phyloP scores from a whole-genome alignment of 2,329 filamentous ascomycete genomes.

The Dactylellina cionopaga region DNA sequence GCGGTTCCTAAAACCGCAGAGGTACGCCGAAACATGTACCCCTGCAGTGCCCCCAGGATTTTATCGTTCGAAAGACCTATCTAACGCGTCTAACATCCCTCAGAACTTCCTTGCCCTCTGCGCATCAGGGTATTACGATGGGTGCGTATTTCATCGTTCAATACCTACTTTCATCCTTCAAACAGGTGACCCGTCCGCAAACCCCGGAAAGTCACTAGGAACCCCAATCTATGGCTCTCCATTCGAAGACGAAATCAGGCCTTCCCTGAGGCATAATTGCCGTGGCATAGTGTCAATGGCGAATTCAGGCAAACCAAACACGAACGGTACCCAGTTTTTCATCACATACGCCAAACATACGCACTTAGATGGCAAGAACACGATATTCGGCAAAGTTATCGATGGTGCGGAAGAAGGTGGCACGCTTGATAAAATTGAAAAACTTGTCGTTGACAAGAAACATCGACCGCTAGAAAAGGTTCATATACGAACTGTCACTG shows the following conservation, averaged over 20 bases:
- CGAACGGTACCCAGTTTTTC: conserved; percentile 85
- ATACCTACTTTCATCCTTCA: conserved; percentile 85
- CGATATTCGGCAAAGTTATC: conserved; percentile 75
- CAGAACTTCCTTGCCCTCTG: conserved; percentile 89
- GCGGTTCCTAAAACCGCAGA: conserved; percentile 91
- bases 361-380: conserved; percentile 85
- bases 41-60: conserved; percentile 30
- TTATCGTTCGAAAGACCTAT: background rate
- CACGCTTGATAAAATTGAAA: conserved; percentile 76
- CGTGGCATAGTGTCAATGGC: conserved; percentile 80
- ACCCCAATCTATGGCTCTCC: conserved; percentile 76
- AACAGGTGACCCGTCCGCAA: conserved; percentile 72
- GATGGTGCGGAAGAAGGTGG: conserved; percentile 71
- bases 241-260: conserved; percentile 84
- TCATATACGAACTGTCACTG: conserved; percentile 74
- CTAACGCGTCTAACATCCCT: background rate
- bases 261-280: conserved; percentile 73
- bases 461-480: conserved; percentile 74
- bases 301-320: conserved; percentile 74
- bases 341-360: conserved; percentile 79
- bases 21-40: conserved; percentile 61
- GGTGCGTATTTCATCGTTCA: conserved; percentile 79
- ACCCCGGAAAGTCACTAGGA: conserved; percentile 61
- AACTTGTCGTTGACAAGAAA: conserved; percentile 79
- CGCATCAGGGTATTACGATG: conserved; percentile 79